phyloP scores from a whole-genome alignment of 441 rosid genomes.

The Pelargonium citronellum region DNA sequence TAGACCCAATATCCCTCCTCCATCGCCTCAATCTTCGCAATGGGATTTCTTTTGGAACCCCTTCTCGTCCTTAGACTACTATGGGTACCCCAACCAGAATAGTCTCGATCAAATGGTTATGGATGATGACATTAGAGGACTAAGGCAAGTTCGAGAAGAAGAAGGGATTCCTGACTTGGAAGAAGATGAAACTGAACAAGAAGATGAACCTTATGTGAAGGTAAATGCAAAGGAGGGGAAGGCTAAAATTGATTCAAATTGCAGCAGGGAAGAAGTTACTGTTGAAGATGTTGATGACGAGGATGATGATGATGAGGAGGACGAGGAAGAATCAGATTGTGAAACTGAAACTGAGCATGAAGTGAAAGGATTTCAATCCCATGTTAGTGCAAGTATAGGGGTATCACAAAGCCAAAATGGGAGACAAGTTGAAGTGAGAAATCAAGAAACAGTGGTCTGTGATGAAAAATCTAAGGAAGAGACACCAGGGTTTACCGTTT shows the following conservation, averaged over 20 bases:
- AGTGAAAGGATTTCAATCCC: slow-evolving; percentile 31
- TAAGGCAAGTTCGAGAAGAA: slow-evolving; percentile 89
- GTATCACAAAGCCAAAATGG: slow-evolving; percentile 39
- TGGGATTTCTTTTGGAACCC: slow-evolving; percentile 99
- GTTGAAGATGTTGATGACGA: slow-evolving; percentile 75
- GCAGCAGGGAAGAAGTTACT: slow-evolving; percentile 54
- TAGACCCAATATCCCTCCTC: slow-evolving; percentile 63
- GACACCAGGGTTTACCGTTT: slow-evolving; percentile 79
- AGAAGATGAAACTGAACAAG: slow-evolving; percentile 73
- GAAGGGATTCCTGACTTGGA: slow-evolving; percentile 98
- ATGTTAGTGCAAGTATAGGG: slow-evolving; percentile 40
- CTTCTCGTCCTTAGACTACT: slow-evolving; percentile 76
- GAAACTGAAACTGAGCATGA: slow-evolving; percentile 36
- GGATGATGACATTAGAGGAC: slow-evolving; percentile 76
- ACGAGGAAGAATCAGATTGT: slow-evolving; percentile 26
- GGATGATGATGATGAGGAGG: slow-evolving; percentile 24
- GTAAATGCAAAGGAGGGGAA: slow-evolving; percentile 30
- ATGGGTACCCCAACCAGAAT: slow-evolving; percentile 51
- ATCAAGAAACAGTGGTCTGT: slow-evolving; percentile 48
- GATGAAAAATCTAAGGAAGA: slow-evolving; percentile 42
- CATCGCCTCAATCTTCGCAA: slow-evolving; percentile 81
- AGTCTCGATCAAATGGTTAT: slow-evolving; percentile 51
- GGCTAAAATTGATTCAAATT: slow-evolving; percentile 26
- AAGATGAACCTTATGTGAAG: slow-evolving; percentile 32
- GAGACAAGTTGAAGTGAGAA: slow-evolving; percentile 46